These are phyloP conservation scores for Saturnispora ahearnii DNA, from an alignment of 805 yeast species.

Conservation along the genomic window DNA sequence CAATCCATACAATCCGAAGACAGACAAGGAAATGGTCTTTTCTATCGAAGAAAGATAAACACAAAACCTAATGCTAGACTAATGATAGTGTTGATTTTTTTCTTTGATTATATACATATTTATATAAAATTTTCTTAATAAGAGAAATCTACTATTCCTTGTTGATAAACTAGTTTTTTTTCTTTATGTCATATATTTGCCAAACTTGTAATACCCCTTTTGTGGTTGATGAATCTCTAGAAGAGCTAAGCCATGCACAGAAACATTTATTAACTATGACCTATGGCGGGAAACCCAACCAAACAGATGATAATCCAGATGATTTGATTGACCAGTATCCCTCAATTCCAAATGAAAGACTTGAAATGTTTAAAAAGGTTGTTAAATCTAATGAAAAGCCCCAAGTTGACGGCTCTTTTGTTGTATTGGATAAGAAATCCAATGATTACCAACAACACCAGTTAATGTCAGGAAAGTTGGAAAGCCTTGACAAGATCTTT, in stretches of 20 bases:
- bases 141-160: neutral
- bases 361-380: slow-evolving; percentile 30
- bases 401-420: slow-evolving; percentile 13
- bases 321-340: slow-evolving; percentile 22
- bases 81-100: neutral
- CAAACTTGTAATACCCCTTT: slow-evolving; percentile 57
- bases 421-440: slow-evolving; percentile 9
- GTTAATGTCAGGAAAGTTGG: slow-evolving; percentile 22
- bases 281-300: slow-evolving; percentile 17
- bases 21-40: slow-evolving; percentile 44
- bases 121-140: neutral
- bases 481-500: slow-evolving; percentile 53
- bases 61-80: neutral
- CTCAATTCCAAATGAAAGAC: slow-evolving; percentile 31
- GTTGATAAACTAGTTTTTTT: neutral
- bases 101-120: neutral
- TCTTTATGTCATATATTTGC: slow-evolving; percentile 34
- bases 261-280: slow-evolving; percentile 37
- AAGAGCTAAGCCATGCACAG: slow-evolving; percentile 46
- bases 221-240: slow-evolving; percentile 45
- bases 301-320: slow-evolving; percentile 3
- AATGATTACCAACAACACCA: neutral
- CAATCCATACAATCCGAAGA: slow-evolving; percentile 64
- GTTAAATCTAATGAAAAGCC: slow-evolving; percentile 13
- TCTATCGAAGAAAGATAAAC: slow-evolving; percentile 40